Evolutionary conservation across 805 yeast genomes (phyloP), one percentile per base, ranked within the genome.

Genomic region (Jamesozyma gamospora): DNA sequence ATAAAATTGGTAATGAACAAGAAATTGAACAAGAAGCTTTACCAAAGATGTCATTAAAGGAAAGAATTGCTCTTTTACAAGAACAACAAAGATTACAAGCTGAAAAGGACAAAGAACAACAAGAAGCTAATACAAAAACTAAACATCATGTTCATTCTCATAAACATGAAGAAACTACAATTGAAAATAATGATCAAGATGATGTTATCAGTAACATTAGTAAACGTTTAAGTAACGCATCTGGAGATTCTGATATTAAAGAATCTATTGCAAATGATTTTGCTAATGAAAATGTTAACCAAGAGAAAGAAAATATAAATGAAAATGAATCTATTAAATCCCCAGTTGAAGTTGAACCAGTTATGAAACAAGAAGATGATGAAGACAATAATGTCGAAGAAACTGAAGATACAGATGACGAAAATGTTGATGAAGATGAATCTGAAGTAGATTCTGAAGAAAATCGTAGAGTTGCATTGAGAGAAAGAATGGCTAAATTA

Each of bases 401-500:
- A 4, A n/a, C 14, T 13, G 27, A 17, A 4, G 62, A 51, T 2
- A 63, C 54, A 0, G 73, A 64, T 3, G 73, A 70, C 2, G 77
- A 67, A 4, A 71, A 63, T 2, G 73, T 65, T 0, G 77, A 67
- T 0, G 76, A 66, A 0, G 76, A 66, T 1, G 76, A 69, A 3
- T 76, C 67, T 0, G 83, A 74, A 1, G 81, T 77, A 39, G 90
- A 82, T 38, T 82, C 76, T 32, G 94, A 83, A 54, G 92, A 82
- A 45, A 68, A 79, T 4, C 74, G 81, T 41, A 74, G 92, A 51
- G 72, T 80, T 35, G 84, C 80, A 6, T 67, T 90, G 39, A 79
- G 94, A 16, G 96, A 83, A 47, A 74, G 96, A 44, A 90, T 90
- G 96, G 97, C 98, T n/a, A 84, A 80, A 51, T 72, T 90, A 15